Evolutionary conservation across 2,329 filamentous ascomycete genomes (phyloP).

Genomic region (Aspergillus sp.): DNA sequence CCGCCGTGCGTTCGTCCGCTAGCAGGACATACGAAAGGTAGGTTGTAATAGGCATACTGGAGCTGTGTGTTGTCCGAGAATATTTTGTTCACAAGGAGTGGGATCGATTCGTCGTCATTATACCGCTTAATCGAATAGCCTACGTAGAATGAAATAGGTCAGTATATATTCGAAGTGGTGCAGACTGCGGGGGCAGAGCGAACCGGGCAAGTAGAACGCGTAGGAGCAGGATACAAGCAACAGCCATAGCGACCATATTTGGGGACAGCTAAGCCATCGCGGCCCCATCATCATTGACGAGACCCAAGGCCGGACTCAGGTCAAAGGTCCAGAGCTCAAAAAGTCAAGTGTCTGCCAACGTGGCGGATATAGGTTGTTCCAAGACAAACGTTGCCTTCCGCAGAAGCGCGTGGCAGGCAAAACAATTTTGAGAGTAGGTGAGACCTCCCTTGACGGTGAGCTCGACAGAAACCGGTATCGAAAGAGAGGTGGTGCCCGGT

Average conservation of each 20-base stretch:
- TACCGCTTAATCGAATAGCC: conserved; percentile 85
- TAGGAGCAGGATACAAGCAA: conserved; percentile 54
- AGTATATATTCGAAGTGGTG: conserved; percentile 12
- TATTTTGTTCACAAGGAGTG: conserved; percentile 87
- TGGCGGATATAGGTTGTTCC: conserved; percentile 18
- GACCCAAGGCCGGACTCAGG: neutral
- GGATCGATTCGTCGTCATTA: conserved; percentile 71
- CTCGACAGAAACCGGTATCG: neutral
- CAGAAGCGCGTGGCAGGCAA: neutral
- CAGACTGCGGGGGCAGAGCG: conserved; percentile 17
- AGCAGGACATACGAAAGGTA: conserved; percentile 82
- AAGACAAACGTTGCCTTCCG: neutral
- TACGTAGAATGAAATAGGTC: conserved; percentile 28
- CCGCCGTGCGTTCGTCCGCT: conserved; percentile 66
- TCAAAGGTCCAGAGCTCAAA: conserved; percentile 11
- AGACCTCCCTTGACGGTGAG: neutral
- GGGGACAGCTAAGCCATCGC: conserved; percentile 12
- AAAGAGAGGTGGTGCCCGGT: neutral
- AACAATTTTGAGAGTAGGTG: neutral
- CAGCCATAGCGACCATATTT: conserved; percentile 41
- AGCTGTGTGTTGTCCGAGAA: conserved; percentile 86
- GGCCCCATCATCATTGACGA: conserved; percentile 20
- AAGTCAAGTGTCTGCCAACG: conserved; percentile 15
- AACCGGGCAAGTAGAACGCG: conserved; percentile 87
- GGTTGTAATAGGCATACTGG: conserved; percentile 88